Conservation (phyloP, 2,329 filamentous ascomycete genomes). For the Aspergillus novofumigatus region DNA sequence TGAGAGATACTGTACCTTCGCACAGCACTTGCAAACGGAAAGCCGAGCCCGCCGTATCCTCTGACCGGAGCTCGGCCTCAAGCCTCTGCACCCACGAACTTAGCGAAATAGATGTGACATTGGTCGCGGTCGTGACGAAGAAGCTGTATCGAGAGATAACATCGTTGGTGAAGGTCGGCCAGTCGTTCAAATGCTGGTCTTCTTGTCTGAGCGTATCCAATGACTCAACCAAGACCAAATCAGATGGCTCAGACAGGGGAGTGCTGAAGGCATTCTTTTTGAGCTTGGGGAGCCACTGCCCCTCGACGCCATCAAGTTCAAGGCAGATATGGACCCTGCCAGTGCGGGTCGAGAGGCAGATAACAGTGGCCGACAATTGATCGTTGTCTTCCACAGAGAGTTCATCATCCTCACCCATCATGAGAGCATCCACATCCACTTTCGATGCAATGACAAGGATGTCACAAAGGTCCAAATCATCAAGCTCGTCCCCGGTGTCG, state of each 20-base stretch:
- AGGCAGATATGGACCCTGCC: slow-evolving; percentile 57
- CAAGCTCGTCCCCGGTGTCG: slow-evolving; percentile 46
- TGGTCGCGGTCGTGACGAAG: slow-evolving; percentile 53
- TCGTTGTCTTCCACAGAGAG: slow-evolving; percentile 38
- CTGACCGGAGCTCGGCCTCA: slow-evolving; percentile 53
- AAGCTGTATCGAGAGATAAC: slow-evolving; percentile 54
- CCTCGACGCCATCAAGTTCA: slow-evolving; percentile 59
- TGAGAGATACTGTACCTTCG: slow-evolving; percentile 46
- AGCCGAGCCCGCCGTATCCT: slow-evolving; percentile 48
- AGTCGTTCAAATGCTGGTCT: slow-evolving; percentile 28
- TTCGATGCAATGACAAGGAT: slow-evolving; percentile 54
- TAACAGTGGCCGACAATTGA: slow-evolving; percentile 52
- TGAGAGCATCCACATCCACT: slow-evolving; percentile 50
- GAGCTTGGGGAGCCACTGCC: slow-evolving; percentile 56
- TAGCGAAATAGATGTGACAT: slow-evolving; percentile 53
- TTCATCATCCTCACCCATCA: slow-evolving; percentile 49
- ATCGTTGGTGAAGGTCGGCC: slow-evolving; percentile 56
- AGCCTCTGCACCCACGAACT: slow-evolving; percentile 54
- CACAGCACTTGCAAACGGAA: slow-evolving; percentile 56
- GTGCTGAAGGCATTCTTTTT: slow-evolving; percentile 39
- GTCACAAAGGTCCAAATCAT: slow-evolving; percentile 57
- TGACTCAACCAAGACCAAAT: slow-evolving; percentile 43
- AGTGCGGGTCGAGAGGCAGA: slow-evolving; percentile 55
- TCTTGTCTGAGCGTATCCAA: slow-evolving; percentile 37
- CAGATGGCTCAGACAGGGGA: slow-evolving; percentile 39